Evolutionary conservation across 345 rosid genomes (phyloP), one percentile per base, ranked within the genome.

Genomic region (Pseudoturritis turrita): DNA sequence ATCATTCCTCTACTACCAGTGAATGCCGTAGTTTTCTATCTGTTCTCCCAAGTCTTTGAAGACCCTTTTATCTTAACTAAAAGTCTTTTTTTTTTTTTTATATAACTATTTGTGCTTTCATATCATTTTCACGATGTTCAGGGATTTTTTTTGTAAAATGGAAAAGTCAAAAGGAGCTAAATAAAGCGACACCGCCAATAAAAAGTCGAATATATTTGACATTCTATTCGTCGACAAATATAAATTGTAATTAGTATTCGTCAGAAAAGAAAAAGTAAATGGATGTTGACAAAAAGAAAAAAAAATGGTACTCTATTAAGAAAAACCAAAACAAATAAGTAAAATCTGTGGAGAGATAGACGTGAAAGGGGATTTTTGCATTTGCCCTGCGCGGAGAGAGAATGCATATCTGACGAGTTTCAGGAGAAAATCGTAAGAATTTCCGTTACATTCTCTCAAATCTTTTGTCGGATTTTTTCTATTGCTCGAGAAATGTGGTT

Each of bases 331-430:
- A 49, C 3, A 45, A 55, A 63, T 5, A 36, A 56, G n/a, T 18
- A n/a, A 39, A 72, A 45, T 55, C 64, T 60, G 31, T 40, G 18
- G 44, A 59, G 49, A 33, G 56, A 60, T 54, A 54, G 57, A 65
- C 55, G 71, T 64, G 71, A 73, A 46, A 72, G 53, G 21, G 50
- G 40, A 33, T 62, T 73, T 39, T 47, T 26, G 71, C 65, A 73
- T 64, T 44, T 47, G 58, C 64, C 58, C 50, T 45, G 28, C 6
- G 39, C 22, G 10, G 33, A 69, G 8, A 71, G 50, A 74, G 72
- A 66, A 66, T 74, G 71, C n/a, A n/a, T n/a, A 47, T 65, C 56
- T 46, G 72, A 64, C 71, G 61, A 50, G 72, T 23, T 59, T 58
- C 66, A 10, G 46, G 40, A 44, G 14, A 31, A 74, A 50, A 21